Evolutionary conservation across 1,139 yeast genomes (phyloP), one percentile per base, ranked within the genome.

Genomic region (Yamadazyma spencermartinsiae): DNA sequence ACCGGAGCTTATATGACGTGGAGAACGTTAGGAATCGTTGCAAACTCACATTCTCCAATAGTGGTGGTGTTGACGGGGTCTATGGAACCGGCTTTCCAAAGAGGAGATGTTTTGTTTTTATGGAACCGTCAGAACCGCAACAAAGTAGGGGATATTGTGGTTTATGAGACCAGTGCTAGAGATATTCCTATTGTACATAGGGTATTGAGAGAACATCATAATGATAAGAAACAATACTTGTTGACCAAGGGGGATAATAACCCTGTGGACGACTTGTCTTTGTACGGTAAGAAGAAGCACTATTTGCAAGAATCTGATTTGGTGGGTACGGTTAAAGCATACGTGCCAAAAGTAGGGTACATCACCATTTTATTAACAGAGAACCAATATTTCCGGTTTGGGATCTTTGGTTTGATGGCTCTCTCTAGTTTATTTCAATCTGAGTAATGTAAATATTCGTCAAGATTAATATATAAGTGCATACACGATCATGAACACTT

Each of bases 61-160:
- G 98, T 94, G 28, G 98, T 92, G 27, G 99, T 92, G 10, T 76
- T 92, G 34, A 88, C 98, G 1, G 99, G 98, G 4, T 92, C 98
- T 1, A 92, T 92, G 99, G 98, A 94, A 59, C 99, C 99, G 1
- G 98, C 98, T 0, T 94, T 94, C 73, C 98, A 92, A 63, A 79
- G 98, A 63, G 99, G 99, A 35, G 99, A 92, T 58, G 83, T 94
- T 30, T 68, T 92, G 43, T 83, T 92, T 55, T 71, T 92, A 42
- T 89, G 96, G 96, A 92, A 92, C 62, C 74, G 97, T 48, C 82
- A 85, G 42, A 54, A 65, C 15, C 63, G 63, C 29, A 81, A 82
- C 28, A 69, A 76, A 36, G 95, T 90, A 1, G 99, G 99, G n/a
- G 98, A 92, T 55, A 75, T 92, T 18, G 98, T 92, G 10, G 98